Conservation (phyloP, 768 basidiomycete genomes). For the Dioszegia crocea region DNA sequence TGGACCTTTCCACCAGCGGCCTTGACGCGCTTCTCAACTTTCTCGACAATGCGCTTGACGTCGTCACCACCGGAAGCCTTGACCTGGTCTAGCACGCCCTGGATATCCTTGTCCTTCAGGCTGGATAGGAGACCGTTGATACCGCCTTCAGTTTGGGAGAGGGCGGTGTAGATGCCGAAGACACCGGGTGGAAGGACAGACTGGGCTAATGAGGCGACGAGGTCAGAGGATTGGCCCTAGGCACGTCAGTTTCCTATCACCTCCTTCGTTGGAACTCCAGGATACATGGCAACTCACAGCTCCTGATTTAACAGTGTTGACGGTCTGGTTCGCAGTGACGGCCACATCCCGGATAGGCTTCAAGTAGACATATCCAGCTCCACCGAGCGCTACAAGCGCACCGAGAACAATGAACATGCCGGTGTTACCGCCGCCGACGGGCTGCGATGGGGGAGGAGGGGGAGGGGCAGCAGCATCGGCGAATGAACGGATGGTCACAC, state of each 20-base stretch:
- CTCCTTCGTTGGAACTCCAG: too few species aligned
- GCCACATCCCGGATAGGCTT: constrained; percentile 46
- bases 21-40: constrained; percentile 43
- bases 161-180: constrained; percentile 34
- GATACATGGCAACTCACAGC: constrained; percentile 36
- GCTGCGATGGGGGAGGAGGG: constrained; percentile 5
- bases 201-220: constrained; percentile 19
- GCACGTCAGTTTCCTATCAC: constrained; percentile 5
- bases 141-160: constrained; percentile 36
- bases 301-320: constrained; percentile 30
- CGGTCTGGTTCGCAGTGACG: constrained; percentile 21
- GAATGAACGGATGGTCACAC: constrained; percentile 1
- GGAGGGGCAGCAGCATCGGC: constrained; percentile 9
- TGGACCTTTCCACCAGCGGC: constrained; percentile 43
- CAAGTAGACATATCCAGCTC: constrained; percentile 36
- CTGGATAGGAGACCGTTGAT: constrained; percentile 39
- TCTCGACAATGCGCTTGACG: constrained; percentile 40
- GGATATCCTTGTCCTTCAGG: constrained; percentile 43
- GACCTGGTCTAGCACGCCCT: constrained; percentile 40
- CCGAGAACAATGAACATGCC: constrained; percentile 41
- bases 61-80: constrained; percentile 47
- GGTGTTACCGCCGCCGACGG: constrained; percentile 15
- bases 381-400: constrained; percentile 38
- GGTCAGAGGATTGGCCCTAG: constrained; percentile 3
- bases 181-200: constrained; percentile 32